Conservation (phyloP, 2,329 filamentous ascomycete genomes). For the Penicillium palitans region DNA sequence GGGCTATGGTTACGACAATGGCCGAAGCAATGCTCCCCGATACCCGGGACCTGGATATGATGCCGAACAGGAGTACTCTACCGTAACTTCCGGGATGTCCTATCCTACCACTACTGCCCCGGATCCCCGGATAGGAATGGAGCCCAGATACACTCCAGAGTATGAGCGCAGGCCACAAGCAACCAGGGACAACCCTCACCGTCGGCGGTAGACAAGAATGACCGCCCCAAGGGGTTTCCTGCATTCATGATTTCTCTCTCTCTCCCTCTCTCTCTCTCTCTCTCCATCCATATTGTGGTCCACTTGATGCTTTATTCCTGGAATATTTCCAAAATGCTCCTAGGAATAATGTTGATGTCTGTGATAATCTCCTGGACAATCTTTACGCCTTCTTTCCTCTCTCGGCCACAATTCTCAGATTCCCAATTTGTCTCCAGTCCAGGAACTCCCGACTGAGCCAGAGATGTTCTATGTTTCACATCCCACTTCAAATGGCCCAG, state of each 20-base stretch:
- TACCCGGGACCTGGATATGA: slow-evolving; percentile 46
- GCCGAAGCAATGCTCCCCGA: slow-evolving; percentile 43
- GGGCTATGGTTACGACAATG: slow-evolving; percentile 40
- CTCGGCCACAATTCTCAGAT: slow-evolving; percentile 4
- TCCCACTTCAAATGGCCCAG: slow-evolving; percentile 4
- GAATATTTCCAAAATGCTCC: slow-evolving; percentile 14
- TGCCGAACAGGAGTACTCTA: slow-evolving; percentile 43
- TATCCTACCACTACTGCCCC: slow-evolving; percentile 44
- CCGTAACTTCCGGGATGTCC: slow-evolving; percentile 42
- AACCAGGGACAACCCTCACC: slow-evolving; percentile 43
- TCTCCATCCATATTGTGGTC: slow-evolving; percentile 10
- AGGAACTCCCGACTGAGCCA: slow-evolving; percentile 5
- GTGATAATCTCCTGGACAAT: slow-evolving; percentile 13
- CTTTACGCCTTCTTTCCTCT: slow-evolving; percentile 2
- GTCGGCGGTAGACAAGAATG: slow-evolving; percentile 35
- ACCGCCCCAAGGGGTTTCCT: slow-evolving; percentile 8
- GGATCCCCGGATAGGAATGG: slow-evolving; percentile 46
- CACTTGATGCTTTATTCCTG: slow-evolving; percentile 18
- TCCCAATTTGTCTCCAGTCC: slow-evolving; percentile 1
- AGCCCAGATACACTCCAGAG: slow-evolving; percentile 46
- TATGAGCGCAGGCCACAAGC: slow-evolving; percentile 44
- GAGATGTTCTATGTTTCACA: slow-evolving; percentile 5
- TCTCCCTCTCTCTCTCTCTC: slow-evolving; percentile 4
- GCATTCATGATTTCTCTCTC: slow-evolving; percentile 10
- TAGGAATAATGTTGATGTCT: slow-evolving; percentile 21